phyloP scores from a whole-genome alignment of 352 stramenopile genomes.

The Phytophthora citrophthora region DNA sequence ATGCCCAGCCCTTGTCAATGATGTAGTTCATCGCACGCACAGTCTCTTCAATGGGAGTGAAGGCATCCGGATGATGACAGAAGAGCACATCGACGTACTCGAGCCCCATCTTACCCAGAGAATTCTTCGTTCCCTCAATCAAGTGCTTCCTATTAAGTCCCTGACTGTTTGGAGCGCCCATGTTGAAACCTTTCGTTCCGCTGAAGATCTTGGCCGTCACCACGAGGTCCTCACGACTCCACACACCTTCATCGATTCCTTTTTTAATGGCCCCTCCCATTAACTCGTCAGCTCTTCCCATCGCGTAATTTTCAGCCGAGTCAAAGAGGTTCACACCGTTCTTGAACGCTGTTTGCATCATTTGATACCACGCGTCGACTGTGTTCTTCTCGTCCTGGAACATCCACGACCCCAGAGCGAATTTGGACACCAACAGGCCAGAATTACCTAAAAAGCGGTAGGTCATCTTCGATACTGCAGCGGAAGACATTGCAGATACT shows the following conservation, averaged over 20 bases:
- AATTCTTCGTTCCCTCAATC: slow-evolving; percentile 15
- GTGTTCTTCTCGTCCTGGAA: not conserved
- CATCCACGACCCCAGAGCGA: not conserved
- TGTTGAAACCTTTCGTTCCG: not conserved
- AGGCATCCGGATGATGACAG: slow-evolving; percentile 55
- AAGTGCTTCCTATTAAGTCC: not conserved
- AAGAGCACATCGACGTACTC: slow-evolving; percentile 68
- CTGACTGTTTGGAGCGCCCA: not conserved
- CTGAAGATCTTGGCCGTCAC: not conserved
- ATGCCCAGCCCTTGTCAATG: slow-evolving; percentile 51
- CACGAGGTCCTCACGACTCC: not conserved
- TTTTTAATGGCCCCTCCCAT: not conserved
- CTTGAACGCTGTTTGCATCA: not conserved
- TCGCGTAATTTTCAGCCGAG: not conserved
- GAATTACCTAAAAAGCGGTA: not conserved
- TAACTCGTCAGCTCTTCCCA: not conserved
- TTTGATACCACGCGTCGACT: not conserved
- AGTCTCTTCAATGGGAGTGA: slow-evolving; percentile 16
- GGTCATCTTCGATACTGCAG: not conserved
- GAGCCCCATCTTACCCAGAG: slow-evolving; percentile 45
- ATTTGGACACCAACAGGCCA: not conserved
- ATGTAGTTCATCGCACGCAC: slow-evolving; percentile 67
- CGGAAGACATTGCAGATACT: not conserved
- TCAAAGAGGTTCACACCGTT: not conserved
- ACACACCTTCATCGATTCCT: not conserved